Evolutionary conservation across 805 yeast species (phyloP).

Genomic region (Yarrowia keelungensis): DNA sequence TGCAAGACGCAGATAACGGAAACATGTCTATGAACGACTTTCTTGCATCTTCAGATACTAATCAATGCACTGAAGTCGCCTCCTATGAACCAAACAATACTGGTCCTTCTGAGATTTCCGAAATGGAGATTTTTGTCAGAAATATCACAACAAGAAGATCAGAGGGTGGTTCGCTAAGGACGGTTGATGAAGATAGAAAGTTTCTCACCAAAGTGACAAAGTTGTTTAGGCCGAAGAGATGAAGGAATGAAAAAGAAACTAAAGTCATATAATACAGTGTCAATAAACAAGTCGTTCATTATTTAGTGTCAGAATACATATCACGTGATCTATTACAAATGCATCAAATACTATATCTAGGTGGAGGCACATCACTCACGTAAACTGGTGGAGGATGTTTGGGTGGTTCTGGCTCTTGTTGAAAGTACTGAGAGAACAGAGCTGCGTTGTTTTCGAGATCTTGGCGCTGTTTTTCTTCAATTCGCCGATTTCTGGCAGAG

Average conservation of each 20-base stretch:
- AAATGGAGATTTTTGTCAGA: constrained; percentile 31
- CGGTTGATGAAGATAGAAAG: constrained; percentile 1
- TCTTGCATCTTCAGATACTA: neutral
- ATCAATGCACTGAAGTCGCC: neutral
- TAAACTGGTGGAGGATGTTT: constrained; percentile 9
- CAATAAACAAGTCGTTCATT: too few species aligned
- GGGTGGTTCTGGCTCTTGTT: neutral
- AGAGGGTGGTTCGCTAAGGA: neutral
- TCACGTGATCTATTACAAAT: neutral
- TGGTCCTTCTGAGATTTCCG: constrained; percentile 14
- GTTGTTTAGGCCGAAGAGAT: constrained; percentile 4
- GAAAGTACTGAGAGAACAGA: neutral
- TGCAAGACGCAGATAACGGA: neutral
- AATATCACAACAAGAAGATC: constrained; percentile 11
- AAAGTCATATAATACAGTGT: too few species aligned
- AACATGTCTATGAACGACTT: constrained; percentile 5
- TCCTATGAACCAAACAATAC: neutral
- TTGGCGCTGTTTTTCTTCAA: neutral
- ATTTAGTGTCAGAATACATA: too few species aligned
- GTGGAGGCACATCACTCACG: neutral
- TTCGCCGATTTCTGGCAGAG: neutral
- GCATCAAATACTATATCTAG: neutral
- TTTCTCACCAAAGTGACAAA: constrained; percentile 2
- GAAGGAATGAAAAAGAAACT: too few species aligned
- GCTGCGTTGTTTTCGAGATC: neutral